Evolutionary conservation across 768 basidiomycete genomes (phyloP).

Genomic region (Mycena metata): DNA sequence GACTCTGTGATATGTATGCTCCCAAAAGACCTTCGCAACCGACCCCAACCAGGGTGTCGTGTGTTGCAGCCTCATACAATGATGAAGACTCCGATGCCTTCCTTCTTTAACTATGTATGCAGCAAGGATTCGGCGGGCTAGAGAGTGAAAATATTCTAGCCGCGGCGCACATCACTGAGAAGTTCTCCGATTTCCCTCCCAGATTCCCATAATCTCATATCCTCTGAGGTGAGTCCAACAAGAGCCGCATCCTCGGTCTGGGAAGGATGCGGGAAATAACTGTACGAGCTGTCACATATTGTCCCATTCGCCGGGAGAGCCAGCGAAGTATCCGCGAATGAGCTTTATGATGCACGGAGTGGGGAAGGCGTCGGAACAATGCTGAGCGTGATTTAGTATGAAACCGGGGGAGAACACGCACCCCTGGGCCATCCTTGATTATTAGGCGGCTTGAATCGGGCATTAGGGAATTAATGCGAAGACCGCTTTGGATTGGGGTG

Average conservation of each 20-base stretch:
- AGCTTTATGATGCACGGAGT: constrained; percentile 31
- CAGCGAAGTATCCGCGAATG: constrained; percentile 27
- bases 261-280: constrained; percentile 30
- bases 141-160: no score
- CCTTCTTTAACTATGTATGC: no score
- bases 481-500: constrained; percentile 41
- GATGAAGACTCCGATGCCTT: no score
- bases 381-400: neutral
- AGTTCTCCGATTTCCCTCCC: constrained; percentile 15
- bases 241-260: neutral
- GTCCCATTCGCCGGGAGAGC: constrained; percentile 29
- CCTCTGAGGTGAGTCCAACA: constrained; percentile 10
- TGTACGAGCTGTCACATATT: constrained; percentile 24
- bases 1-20: no score
- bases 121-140: constrained; percentile 42
- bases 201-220: constrained; percentile 18
- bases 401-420: constrained; percentile 3
- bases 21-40: no score
- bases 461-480: constrained; percentile 42
- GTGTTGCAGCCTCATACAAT: no score
- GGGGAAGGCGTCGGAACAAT: constrained; percentile 26
- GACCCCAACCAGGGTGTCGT: no score
- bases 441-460: constrained; percentile 35
- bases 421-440: constrained; percentile 24
- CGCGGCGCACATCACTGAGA: constrained; percentile 13